Evolutionary conservation across 116 monocot genomes (phyloP).

Genomic region (Iris pallida): DNA sequence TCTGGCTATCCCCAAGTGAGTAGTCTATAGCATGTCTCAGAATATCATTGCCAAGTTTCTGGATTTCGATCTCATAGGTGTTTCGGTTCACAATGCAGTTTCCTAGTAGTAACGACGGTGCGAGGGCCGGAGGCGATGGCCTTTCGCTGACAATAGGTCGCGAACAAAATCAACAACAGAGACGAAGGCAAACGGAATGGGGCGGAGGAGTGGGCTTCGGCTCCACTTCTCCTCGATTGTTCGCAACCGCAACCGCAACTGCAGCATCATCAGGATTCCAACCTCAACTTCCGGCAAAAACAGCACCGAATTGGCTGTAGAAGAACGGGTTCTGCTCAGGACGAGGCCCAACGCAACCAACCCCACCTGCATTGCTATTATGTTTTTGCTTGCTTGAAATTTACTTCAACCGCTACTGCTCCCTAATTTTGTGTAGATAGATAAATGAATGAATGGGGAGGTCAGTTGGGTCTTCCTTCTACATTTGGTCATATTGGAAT

Average conservation of each 20-base stretch:
- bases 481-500: no score
- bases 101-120: conserved; percentile 4
- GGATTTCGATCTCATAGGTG: no score
- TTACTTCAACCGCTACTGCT: no score
- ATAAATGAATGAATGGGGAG: no score
- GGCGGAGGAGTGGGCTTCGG: neutral
- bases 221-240: neutral
- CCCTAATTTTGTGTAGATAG: no score
- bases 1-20: conserved; percentile 16
- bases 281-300: conserved; percentile 5
- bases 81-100: conserved; percentile 5
- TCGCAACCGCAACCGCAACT: conserved; percentile 1
- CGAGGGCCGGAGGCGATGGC: neutral
- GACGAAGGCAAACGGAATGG: neutral
- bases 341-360: no score
- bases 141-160: conserved; percentile 3
- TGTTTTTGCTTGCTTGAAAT: no score
- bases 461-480: no score
- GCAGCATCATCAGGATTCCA: conserved; percentile 48
- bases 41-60: neutral
- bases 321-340: neutral
- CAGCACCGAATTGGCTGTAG: conserved; percentile 20
- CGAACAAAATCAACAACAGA: neutral
- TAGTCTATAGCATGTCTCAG: neutral
- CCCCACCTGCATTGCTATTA: no score